Conservation (phyloP, 352 stramenopile species). For the Thalassiosira hispida region DNA sequence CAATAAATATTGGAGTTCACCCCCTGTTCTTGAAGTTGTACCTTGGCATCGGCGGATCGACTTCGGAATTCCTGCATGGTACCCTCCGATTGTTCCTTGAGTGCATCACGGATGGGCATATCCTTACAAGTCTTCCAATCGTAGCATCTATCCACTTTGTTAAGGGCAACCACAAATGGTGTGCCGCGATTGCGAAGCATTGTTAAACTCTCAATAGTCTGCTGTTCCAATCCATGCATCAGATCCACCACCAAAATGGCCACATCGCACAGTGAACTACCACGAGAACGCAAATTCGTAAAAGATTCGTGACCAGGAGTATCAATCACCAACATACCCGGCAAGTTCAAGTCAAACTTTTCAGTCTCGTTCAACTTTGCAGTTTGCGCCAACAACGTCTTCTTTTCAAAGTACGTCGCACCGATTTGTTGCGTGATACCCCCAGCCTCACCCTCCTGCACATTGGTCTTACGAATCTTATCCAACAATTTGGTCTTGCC, state of each 20-base stretch:
- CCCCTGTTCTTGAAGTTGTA: constrained; percentile 95
- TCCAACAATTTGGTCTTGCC: constrained; percentile 99
- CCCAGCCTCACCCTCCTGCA: constrained; percentile 93
- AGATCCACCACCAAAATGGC: constrained; percentile 99
- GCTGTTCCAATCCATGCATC: constrained; percentile 99
- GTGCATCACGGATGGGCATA: constrained; percentile 91
- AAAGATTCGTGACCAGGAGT: constrained; percentile 99
- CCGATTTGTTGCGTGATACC: constrained; percentile 97
- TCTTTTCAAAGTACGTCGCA: constrained; percentile 85
- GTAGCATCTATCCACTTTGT: constrained; percentile 99
- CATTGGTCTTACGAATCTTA: constrained; percentile 99
- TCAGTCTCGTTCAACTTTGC: constrained; percentile 82
- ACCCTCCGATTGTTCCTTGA: constrained; percentile 91
- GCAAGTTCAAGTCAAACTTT: constrained; percentile 82
- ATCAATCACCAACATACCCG: constrained; percentile 93
- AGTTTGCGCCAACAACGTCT: constrained; percentile 79
- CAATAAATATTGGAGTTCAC: constrained; percentile 99
- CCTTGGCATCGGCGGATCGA: constrained; percentile 91
- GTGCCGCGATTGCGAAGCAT: constrained; percentile 94
- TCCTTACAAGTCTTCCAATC: constrained; percentile 96
- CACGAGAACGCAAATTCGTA: constrained; percentile 96
- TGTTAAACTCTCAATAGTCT: constrained; percentile 99
- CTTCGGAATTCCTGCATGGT: constrained; percentile 96
- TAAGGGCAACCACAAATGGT: constrained; percentile 98
- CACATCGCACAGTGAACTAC: constrained; percentile 98